Evolutionary conservation across 1,284 basidiomycete species (phyloP).

Genomic region (Anthracocystis walkeri): DNA sequence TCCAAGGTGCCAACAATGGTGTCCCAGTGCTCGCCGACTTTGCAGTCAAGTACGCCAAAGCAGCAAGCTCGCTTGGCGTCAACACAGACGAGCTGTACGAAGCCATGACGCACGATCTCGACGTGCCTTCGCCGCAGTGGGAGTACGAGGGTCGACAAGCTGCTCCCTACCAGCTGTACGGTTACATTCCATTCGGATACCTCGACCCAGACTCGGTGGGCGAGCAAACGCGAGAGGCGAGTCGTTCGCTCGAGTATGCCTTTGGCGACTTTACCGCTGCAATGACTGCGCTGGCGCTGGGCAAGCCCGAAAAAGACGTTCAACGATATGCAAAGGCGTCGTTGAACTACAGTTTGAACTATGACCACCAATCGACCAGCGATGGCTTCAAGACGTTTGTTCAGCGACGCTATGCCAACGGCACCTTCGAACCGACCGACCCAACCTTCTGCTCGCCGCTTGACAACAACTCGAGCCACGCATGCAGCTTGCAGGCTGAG

Average conservation of each 20-base stretch:
- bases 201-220: constrained; percentile 54
- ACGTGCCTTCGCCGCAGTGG: constrained; percentile 70
- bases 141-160: constrained; percentile 58
- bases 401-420: constrained; percentile 54
- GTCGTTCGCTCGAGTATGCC: constrained; percentile 67
- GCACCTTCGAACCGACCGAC: constrained; percentile 48
- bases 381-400: constrained; percentile 57
- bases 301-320: constrained; percentile 31
- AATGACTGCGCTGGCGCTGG: constrained; percentile 46
- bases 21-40: constrained; percentile 58
- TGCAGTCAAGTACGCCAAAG: constrained; percentile 56
- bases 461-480: constrained; percentile 40
- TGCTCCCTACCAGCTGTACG: constrained; percentile 47
- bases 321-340: constrained; percentile 33
- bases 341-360: constrained; percentile 60
- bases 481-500: constrained; percentile 57
- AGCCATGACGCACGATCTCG: constrained; percentile 56
- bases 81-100: constrained; percentile 54
- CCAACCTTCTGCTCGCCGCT: constrained; percentile 58
- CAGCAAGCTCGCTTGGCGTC: constrained; percentile 42
- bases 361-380: constrained; percentile 36
- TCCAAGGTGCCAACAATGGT: constrained; percentile 58
- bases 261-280: constrained; percentile 72
- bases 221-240: constrained; percentile 58
- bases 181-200: constrained; percentile 58